Percentiles rank a stretch among this genome's conserved stretches.
Conservation (phyloP, 2,329 filamentous ascomycete genomes). For the Thermothelomyces thermophilus region DNA sequence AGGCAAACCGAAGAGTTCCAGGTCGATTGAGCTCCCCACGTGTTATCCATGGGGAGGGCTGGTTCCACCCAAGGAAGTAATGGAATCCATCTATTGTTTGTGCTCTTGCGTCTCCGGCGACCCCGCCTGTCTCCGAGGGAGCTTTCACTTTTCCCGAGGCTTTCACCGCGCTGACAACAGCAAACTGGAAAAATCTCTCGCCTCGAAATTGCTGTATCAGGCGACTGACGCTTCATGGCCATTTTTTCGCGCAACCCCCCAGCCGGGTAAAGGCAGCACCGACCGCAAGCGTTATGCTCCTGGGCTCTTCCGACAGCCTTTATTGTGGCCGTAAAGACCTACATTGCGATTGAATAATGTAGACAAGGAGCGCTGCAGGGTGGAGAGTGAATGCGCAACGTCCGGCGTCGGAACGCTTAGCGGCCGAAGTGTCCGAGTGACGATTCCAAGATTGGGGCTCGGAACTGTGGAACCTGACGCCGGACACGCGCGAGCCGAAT, state of each 20-base stretch:
- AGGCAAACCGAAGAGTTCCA: background rate
- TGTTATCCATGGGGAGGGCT: background rate
- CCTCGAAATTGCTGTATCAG: conserved; percentile 7
- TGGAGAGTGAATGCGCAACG: background rate
- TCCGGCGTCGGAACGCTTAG: conserved; percentile 12
- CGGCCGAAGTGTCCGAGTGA: conserved; percentile 13
- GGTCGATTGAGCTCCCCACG: background rate
- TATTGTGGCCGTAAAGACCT: too few species aligned
- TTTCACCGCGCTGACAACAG: background rate
- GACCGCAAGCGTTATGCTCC: too few species aligned
- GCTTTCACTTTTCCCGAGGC: conserved; percentile 1
- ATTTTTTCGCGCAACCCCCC: too few species aligned
- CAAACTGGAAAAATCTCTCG: background rate
- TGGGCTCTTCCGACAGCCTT: too few species aligned
- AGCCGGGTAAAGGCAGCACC: too few species aligned
- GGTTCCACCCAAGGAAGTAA: conserved; percentile 13
- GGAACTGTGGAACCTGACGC: conserved; percentile 18
- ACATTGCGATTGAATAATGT: background rate
- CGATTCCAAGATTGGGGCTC: conserved; percentile 6
- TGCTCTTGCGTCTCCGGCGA: conserved; percentile 8
- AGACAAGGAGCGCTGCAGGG: background rate
- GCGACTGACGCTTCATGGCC: background rate
- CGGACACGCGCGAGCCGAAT: conserved; percentile 8
- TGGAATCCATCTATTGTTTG: conserved; percentile 1
- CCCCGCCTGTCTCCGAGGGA: conserved; percentile 14